These are phyloP conservation scores for Schwanniomyces polymorphus DNA, from an alignment of 805 yeast genomes.

Conservation along the genomic window DNA sequence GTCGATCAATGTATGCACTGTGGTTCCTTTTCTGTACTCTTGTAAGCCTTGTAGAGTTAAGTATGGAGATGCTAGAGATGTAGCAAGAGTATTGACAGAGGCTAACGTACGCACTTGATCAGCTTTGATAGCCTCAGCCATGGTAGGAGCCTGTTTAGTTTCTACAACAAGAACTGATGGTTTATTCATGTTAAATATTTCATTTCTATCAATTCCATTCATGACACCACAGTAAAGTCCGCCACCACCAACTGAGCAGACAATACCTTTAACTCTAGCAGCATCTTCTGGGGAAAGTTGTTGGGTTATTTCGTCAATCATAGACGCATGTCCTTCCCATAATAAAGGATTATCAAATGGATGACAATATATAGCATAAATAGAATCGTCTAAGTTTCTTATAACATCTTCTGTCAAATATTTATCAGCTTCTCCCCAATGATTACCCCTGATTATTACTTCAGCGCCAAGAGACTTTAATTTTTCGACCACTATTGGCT, in stretches of 20 bases:
- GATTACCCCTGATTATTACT: constrained; percentile 22
- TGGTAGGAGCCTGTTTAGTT: constrained; percentile 23
- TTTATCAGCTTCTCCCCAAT: constrained; percentile 34
- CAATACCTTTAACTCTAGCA: constrained; percentile 22
- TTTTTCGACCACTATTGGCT: constrained; percentile 16
- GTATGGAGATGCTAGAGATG: constrained; percentile 30
- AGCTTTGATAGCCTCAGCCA: constrained; percentile 18
- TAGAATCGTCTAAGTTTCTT: constrained; percentile 6
- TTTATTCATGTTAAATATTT: constrained; percentile 3
- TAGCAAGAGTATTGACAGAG: constrained; percentile 21
- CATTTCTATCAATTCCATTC: constrained; percentile 19
- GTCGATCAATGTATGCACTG: constrained; percentile 16
- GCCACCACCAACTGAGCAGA: constrained; percentile 37
- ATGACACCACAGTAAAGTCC: constrained; percentile 31
- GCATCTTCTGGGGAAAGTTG: constrained; percentile 16
- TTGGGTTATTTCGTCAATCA: constrained; percentile 23
- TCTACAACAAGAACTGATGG: constrained; percentile 29
- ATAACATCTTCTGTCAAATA: constrained; percentile 17
- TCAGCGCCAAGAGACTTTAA: constrained; percentile 20
- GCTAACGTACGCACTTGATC: constrained; percentile 17
- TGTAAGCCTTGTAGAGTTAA: constrained; percentile 17
- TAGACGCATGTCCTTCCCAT: constrained; percentile 30
- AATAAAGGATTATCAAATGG: constrained; percentile 30
- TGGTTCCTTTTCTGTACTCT: constrained; percentile 15
- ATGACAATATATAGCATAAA: constrained; percentile 27